phyloP scores from a whole-genome alignment of 1,284 basidiomycete genomes.

The Sporisorium iseilematis-ciliati region DNA sequence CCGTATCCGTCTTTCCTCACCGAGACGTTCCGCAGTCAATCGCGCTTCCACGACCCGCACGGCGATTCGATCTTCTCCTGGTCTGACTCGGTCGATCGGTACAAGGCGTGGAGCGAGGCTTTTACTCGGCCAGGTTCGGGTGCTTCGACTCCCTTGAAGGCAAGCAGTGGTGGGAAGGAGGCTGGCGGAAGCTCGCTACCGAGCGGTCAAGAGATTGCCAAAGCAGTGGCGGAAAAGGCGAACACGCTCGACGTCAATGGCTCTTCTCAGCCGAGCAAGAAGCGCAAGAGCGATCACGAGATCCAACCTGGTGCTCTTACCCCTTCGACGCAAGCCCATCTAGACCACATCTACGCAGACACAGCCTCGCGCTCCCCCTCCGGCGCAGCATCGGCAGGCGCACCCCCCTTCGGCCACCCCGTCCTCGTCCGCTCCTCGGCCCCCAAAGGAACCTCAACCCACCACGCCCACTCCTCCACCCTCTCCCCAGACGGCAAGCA shows the following conservation, averaged over 20 bases:
- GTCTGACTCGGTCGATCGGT: constrained; percentile 63
- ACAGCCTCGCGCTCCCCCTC: constrained; percentile 24
- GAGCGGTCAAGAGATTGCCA: constrained; percentile 12
- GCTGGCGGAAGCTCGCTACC: neutral
- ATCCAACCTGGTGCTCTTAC: constrained; percentile 11
- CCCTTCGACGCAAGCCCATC: constrained; percentile 29
- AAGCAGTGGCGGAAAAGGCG: constrained; percentile 25
- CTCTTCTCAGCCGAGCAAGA: constrained; percentile 14
- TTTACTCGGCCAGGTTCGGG: constrained; percentile 55
- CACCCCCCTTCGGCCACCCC: constrained; percentile 48
- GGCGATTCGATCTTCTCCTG: constrained; percentile 64
- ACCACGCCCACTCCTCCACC: constrained; percentile 43
- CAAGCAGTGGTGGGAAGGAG: constrained; percentile 1
- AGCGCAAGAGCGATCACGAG: constrained; percentile 29
- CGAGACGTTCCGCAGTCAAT: constrained; percentile 82
- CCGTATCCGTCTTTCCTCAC: constrained; percentile 85
- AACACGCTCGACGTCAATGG: constrained; percentile 18
- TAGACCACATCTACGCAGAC: constrained; percentile 40
- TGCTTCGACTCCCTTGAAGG: constrained; percentile 39
- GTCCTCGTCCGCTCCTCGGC: constrained; percentile 51
- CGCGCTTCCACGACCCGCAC: constrained; percentile 83
- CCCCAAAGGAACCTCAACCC: constrained; percentile 56
- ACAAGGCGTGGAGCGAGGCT: constrained; percentile 63
- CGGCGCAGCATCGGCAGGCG: constrained; percentile 16
- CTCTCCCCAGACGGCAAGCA: constrained; percentile 49